phyloP scores from a whole-genome alignment of 148 eudicot genomes.

The Silene uniflora region DNA sequence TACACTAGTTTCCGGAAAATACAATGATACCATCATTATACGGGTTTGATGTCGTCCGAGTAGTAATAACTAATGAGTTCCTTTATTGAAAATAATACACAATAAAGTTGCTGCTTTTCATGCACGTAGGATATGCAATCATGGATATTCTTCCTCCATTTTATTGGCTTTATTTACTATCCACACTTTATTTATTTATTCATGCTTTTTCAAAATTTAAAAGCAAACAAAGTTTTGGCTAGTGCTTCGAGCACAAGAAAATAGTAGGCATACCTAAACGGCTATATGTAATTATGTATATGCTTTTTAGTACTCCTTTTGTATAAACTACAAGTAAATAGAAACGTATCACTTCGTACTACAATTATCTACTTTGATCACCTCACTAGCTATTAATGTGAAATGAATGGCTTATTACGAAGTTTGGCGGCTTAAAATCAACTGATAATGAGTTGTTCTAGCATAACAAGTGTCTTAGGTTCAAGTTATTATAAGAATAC shows the following conservation, averaged over 20 bases:
- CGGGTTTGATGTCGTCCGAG: neutral
- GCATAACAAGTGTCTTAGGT: too few species aligned
- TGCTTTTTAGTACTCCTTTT: too few species aligned
- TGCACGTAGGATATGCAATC: constrained; percentile 16
- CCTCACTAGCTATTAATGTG: too few species aligned
- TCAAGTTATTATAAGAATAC: too few species aligned
- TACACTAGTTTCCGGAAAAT: constrained; percentile 10
- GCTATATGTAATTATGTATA: neutral
- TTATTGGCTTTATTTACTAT: constrained; percentile 5
- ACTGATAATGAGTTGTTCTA: too few species aligned
- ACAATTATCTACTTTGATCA: too few species aligned
- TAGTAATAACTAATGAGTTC: too few species aligned
- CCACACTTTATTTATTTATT: neutral
- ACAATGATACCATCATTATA: constrained; percentile 10
- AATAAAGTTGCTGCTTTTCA: constrained; percentile 10
- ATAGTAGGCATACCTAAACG: neutral
- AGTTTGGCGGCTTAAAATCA: too few species aligned
- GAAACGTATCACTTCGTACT: too few species aligned
- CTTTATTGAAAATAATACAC: constrained; percentile 4
- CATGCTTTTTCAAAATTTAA: constrained; percentile 9
- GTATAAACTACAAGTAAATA: too few species aligned
- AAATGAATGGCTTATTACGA: too few species aligned
- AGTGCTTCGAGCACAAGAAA: neutral
- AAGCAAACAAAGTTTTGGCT: neutral
- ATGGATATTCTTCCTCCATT: constrained; percentile 12